A percentile compares a stretch with the other conserved stretches of the same genome.
phyloP scores from a whole-genome alignment of 352 stramenopile species.

The Aphanomyces cochlioides region DNA sequence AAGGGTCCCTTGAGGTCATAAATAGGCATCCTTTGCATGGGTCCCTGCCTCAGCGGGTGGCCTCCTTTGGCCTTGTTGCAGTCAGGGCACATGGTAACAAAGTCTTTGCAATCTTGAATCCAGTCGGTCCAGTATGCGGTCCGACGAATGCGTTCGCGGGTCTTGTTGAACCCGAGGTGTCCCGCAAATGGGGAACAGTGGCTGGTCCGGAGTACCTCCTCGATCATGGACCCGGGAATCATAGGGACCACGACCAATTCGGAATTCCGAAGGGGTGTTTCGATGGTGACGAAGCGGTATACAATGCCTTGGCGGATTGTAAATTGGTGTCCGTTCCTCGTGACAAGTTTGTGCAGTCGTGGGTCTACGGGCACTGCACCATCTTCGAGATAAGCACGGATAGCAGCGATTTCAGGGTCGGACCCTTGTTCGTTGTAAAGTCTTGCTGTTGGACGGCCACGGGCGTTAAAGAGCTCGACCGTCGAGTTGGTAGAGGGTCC shows the following conservation, averaged over 20 bases:
- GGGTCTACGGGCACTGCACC: neutral
- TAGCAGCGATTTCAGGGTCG: neutral
- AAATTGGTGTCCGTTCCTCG: constrained; percentile 1
- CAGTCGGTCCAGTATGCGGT: constrained; percentile 8
- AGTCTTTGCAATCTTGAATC: neutral
- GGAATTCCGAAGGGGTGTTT: constrained; percentile 3
- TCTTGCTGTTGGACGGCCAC: too few species aligned
- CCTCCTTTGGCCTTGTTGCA: constrained; percentile 9
- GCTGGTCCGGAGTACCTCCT: neutral
- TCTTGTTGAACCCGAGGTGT: constrained; percentile 12
- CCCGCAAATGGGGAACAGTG: neutral
- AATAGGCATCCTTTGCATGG: neutral
- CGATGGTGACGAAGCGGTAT: neutral
- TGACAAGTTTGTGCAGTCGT: neutral
- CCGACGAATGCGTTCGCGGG: neutral
- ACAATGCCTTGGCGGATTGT: neutral
- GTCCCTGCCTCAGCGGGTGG: neutral
- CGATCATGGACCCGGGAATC: neutral
- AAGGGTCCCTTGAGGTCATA: neutral
- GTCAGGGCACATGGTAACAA: neutral
- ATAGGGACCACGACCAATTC: neutral
- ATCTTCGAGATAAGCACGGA: neutral
- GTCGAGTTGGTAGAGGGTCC: too few species aligned
- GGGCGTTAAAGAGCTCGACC: too few species aligned
- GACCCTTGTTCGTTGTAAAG: too few species aligned